phyloP scores from a whole-genome alignment of 768 basidiomycete species.

The Russula olivacea region DNA sequence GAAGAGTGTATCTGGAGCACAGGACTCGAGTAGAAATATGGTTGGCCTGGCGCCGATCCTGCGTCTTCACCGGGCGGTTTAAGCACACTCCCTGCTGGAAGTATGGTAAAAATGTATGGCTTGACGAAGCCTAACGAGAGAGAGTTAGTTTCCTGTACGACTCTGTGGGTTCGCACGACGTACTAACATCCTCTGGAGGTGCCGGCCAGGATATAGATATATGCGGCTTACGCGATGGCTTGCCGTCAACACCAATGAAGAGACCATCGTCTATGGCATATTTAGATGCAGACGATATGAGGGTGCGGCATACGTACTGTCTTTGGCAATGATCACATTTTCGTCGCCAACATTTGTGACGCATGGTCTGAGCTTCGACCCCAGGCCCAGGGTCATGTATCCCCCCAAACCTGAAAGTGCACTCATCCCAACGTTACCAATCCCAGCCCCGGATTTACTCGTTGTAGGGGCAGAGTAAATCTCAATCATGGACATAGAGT shows the following conservation, averaged over 20 bases:
- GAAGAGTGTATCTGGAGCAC: slow-evolving; percentile 69
- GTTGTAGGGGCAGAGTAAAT: slow-evolving; percentile 39
- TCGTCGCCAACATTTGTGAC: slow-evolving; percentile 49
- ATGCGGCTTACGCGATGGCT: slow-evolving; percentile 40
- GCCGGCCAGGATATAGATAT: slow-evolving; percentile 72
- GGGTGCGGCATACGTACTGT: slow-evolving; percentile 49
- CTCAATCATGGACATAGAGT: slow-evolving; percentile 51
- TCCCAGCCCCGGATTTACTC: slow-evolving; percentile 36
- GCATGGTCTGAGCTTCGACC: slow-evolving; percentile 65
- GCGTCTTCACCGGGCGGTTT: slow-evolving; percentile 26
- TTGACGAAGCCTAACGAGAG: slow-evolving; percentile 52
- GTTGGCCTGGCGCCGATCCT: slow-evolving; percentile 30
- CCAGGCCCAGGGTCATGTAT: slow-evolving; percentile 80
- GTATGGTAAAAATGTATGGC: slow-evolving; percentile 71
- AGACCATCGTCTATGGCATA: slow-evolving; percentile 54
- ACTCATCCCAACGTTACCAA: slow-evolving; percentile 53
- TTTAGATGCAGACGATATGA: slow-evolving; percentile 2
- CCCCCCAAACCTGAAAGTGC: slow-evolving; percentile 73
- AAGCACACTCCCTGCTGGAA: slow-evolving; percentile 61
- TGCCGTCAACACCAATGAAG: slow-evolving; percentile 57
- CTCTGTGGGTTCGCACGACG: not conserved
- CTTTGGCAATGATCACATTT: slow-evolving; percentile 69
- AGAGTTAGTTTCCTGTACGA: slow-evolving; percentile 8
- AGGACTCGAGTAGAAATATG: slow-evolving; percentile 46
- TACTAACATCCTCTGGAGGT: slow-evolving; percentile 79